Percentiles rank a stretch among this genome's conserved stretches.
phyloP scores from a whole-genome alignment of 2,329 filamentous ascomycete species.

The Ustulina deusta region DNA sequence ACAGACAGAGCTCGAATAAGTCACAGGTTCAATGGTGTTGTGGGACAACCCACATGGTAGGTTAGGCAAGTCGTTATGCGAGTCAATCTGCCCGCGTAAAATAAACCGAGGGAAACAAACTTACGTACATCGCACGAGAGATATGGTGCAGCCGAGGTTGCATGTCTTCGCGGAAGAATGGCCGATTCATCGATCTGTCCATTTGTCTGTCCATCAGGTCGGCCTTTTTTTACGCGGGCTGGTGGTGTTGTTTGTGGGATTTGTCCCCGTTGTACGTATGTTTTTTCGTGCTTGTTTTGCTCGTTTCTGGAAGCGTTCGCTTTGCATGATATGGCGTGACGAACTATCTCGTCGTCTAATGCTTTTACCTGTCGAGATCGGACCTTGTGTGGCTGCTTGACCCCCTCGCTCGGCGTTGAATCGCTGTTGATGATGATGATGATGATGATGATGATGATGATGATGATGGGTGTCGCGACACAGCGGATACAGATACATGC shows the following conservation, averaged over 20 bases:
- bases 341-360: not conserved
- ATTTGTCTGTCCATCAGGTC: slow-evolving; percentile 12
- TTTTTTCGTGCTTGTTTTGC: not conserved
- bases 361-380: not conserved
- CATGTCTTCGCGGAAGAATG: not conserved
- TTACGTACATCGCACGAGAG: slow-evolving; percentile 30
- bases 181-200: not conserved
- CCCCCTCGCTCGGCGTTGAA: not conserved
- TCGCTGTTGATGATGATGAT: not conserved
- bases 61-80: no score
- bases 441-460: not conserved
- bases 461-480: no score
- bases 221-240: not conserved
- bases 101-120: slow-evolving; percentile 11
- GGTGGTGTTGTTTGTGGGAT: not conserved
- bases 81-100: not conserved
- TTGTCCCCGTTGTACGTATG: not conserved
- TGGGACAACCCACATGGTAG: no score
- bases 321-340: not conserved
- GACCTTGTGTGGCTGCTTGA: not conserved
- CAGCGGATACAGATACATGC: not conserved
- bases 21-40: not conserved
- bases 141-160: slow-evolving; percentile 1
- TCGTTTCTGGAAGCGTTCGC: slow-evolving; percentile 13
- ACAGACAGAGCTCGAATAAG: slow-evolving; percentile 3